Evolutionary conservation across 2,329 filamentous ascomycete species (phyloP).

Genomic region (Sclerotinia subarctica): DNA sequence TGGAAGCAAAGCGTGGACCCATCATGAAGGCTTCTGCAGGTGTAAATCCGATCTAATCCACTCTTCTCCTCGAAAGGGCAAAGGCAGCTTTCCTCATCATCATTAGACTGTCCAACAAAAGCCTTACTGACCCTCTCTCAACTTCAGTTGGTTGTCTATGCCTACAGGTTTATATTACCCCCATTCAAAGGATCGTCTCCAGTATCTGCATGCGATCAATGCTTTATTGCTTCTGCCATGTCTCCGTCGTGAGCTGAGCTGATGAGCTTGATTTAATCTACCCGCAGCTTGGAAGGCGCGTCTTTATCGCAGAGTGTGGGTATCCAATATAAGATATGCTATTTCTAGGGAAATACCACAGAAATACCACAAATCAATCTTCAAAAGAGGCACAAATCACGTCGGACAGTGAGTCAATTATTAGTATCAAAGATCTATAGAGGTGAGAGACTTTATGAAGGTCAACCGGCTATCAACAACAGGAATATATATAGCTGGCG

Average conservation of each 20-base stretch:
- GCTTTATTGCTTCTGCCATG: not conserved
- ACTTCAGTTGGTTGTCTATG: not conserved
- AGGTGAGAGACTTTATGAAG: too few species aligned
- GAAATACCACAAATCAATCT: too few species aligned
- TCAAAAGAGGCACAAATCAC: too few species aligned
- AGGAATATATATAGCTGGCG: not conserved
- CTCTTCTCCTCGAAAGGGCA: not conserved
- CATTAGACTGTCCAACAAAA: not conserved
- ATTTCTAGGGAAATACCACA: too few species aligned
- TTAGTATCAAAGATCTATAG: too few species aligned
- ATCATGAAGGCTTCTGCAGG: constrained; percentile 15
- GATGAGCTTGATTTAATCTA: not conserved
- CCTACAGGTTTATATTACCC: not conserved
- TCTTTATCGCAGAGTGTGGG: not conserved
- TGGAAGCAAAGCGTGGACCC: constrained; percentile 7
- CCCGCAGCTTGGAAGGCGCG: not conserved
- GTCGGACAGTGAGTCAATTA: too few species aligned
- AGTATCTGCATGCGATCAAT: constrained; percentile 1
- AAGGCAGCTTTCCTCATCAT: constrained; percentile 8
- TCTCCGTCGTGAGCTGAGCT: not conserved
- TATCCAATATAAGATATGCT: too few species aligned
- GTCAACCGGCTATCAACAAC: not conserved
- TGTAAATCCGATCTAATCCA: constrained; percentile 10
- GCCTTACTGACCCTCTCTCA: not conserved
- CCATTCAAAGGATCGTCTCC: not conserved